phyloP scores from a whole-genome alignment of 371 early-diverging fungal species.

The Mortierella polycephala region DNA sequence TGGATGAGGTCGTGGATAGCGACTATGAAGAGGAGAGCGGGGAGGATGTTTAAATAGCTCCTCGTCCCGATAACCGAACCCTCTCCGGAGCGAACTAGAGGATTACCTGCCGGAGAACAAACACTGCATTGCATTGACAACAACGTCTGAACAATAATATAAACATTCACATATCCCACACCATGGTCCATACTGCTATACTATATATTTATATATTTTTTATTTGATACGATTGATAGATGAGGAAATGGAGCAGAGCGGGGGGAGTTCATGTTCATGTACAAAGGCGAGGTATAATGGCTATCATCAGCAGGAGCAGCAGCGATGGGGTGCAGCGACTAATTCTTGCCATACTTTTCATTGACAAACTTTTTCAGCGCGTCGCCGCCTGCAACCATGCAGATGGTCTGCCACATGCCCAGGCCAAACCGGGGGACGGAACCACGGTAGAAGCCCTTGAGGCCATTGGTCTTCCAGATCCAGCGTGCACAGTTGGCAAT shows the following conservation, averaged over 20 bases:
- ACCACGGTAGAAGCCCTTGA: conserved; percentile 94
- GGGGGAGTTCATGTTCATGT: too few species aligned
- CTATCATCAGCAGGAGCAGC: neutral
- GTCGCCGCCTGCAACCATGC: conserved; percentile 97
- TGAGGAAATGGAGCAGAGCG: too few species aligned
- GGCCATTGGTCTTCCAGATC: conserved; percentile 91
- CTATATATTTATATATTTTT: too few species aligned
- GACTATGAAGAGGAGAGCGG: conserved; percentile 56
- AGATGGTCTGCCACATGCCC: conserved; percentile 95
- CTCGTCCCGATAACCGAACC: too few species aligned
- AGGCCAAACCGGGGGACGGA: conserved; percentile 92
- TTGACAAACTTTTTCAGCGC: conserved; percentile 52
- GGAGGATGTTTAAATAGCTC: conserved; percentile 42
- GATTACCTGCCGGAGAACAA: too few species aligned
- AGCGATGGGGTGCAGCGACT: conserved; percentile 3
- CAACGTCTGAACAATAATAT: too few species aligned
- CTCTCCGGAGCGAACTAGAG: too few species aligned
- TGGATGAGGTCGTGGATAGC: conserved; percentile 55
- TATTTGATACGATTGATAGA: too few species aligned
- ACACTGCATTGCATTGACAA: too few species aligned
- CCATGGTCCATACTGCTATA: too few species aligned
- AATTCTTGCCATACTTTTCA: conserved; percentile 39
- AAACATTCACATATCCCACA: too few species aligned
- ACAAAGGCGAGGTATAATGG: too few species aligned
- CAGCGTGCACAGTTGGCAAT: conserved; percentile 85